phyloP scores from a whole-genome alignment of 306 rosid species.

The Erythrophleum fordii region DNA sequence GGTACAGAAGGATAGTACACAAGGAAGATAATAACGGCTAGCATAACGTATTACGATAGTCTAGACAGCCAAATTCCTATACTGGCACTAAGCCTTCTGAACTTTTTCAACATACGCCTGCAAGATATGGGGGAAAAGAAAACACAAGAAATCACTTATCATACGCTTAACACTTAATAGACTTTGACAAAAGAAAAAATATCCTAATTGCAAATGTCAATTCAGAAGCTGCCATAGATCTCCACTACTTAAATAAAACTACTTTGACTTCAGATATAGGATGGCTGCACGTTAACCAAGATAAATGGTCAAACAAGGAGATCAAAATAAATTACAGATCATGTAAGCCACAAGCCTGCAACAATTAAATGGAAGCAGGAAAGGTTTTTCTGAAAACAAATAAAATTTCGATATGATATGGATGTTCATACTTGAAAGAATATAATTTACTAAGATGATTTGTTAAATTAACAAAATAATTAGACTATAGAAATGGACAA shows the following conservation, averaged over 20 bases:
- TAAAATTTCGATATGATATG: background rate
- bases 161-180: slow-evolving; percentile 10
- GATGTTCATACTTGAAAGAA: background rate
- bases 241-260: slow-evolving; percentile 10
- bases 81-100: slow-evolving; percentile 64
- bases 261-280: slow-evolving; percentile 3
- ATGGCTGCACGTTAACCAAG: background rate
- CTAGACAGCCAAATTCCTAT: slow-evolving; percentile 34
- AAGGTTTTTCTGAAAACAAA: slow-evolving; percentile 8
- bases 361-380: slow-evolving; percentile 27
- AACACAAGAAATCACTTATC: background rate
- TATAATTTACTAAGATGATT: background rate
- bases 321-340: slow-evolving; percentile 6
- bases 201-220: slow-evolving; percentile 31
- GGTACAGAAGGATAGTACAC: slow-evolving; percentile 37
- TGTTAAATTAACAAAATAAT: slow-evolving; percentile 26
- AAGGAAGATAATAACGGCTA: slow-evolving; percentile 19
- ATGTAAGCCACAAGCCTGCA: background rate
- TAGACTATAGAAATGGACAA: background rate
- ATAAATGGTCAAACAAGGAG: slow-evolving; percentile 11
- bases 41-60: slow-evolving; percentile 28
- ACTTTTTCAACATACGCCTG: slow-evolving; percentile 83
- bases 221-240: slow-evolving; percentile 30
- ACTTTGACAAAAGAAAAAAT: slow-evolving; percentile 2
- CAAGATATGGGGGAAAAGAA: slow-evolving; percentile 35